Base-by-base conservation (phyloP, 2,329 filamentous ascomycete genomes). In the Davidsoniella neocaledoniae region DNA sequence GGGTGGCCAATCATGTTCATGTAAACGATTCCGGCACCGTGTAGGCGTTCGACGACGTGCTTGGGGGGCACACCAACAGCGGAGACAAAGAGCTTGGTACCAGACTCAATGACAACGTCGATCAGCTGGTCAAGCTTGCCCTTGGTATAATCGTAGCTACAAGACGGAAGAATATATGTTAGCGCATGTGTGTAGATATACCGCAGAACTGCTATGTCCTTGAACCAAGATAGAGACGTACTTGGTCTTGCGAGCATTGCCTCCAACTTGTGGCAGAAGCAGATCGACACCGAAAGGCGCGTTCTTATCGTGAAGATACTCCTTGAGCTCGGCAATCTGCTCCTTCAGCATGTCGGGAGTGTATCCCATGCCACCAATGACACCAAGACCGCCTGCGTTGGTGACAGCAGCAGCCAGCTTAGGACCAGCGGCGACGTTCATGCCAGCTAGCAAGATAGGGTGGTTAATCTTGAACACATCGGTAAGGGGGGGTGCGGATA, bases 1-100 rank as follows among this genome's bases (percentile, higher is more conserved):
- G 91, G 90, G 75, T 98, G 91, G 57, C 91, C 91, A 64, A 98
- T 88, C 91, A 98, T 98, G 81, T 98, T 98, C 91, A 96, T 96
- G 76, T 93, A 94, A 57, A 94, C 75, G 58, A 98, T 77, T 57
- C 88, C 88, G 61, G 79, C 71, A 62, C 79, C 76, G 76, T 98
- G 91, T 43, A 98, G 79, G 63, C 77, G 83, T 57, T 96, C 87
- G 60, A 98, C 87, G 53, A 95, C 81, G 58, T 76, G 71, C 68
- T 85, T 86, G 57, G 91, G 86, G 41, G 91, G 88, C 23, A 96
- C 83, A 61, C 91, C 91, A 64, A 98, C 87, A 60, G 91, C 91
- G 48, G 86, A 95, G 59, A 98, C 91, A 70, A 98, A 98, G 53
- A 98, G 79, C 66, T 80, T 88, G 54, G 87, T 84, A 57, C 86